Percentiles rank a stretch among this genome's conserved stretches.
These are phyloP conservation scores for Lactarius sanguifluus DNA, from an alignment of 768 basidiomycete genomes.

Conservation along the genomic window DNA sequence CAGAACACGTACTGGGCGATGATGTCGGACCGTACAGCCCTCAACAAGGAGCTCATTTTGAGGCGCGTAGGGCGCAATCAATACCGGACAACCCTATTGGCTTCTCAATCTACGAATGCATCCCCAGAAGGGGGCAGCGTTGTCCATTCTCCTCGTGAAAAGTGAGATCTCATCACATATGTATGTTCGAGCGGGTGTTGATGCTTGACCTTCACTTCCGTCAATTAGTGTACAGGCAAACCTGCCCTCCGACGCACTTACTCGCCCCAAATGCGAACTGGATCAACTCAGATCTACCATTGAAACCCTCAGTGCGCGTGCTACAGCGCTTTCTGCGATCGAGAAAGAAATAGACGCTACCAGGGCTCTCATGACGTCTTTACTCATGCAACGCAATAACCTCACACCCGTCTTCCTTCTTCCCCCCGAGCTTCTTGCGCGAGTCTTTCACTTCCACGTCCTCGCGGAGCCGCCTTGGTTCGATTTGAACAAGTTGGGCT, in stretches of 20 bases:
- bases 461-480: conserved; percentile 4
- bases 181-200: neutral
- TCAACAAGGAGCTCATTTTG: conserved; percentile 9
- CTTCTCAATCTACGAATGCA: neutral
- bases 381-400: conserved; percentile 15
- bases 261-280: neutral
- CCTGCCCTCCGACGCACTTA: neutral
- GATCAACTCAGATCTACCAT: neutral
- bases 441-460: conserved; percentile 12
- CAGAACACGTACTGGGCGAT: neutral
- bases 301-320: neutral
- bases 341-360: conserved; percentile 8
- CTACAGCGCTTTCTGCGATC: conserved; percentile 3
- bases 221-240: neutral
- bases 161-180: neutral
- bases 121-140: neutral
- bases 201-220: neutral
- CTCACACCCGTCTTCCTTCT: conserved; percentile 15
- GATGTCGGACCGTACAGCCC: conserved; percentile 3
- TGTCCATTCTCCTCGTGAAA: neutral
- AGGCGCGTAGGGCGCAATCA: conserved; percentile 1
- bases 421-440: conserved; percentile 22
- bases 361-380: neutral
- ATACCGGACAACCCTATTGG: neutral
- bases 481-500: neutral